Base-by-base conservation (phyloP, 345 rosid genomes). In the Populus davidiana region DNA sequence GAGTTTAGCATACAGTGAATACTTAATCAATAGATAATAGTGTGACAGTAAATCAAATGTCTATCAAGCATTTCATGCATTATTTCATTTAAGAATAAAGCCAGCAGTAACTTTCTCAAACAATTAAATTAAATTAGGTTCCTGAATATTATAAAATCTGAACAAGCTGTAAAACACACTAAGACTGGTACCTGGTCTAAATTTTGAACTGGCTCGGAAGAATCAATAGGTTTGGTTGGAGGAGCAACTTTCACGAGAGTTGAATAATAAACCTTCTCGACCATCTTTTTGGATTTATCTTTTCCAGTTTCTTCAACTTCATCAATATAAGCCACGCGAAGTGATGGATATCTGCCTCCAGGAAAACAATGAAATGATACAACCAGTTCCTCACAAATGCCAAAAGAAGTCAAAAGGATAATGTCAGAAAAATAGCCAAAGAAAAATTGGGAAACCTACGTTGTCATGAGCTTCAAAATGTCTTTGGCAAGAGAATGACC, bases 271-370 rank as follows among this genome's bases (percentile, higher is more conserved):
- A 84, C 94, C 85, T 90, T 93, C 78, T 86, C 83, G 79, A 90
- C 90, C 62, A 83, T 84, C 81, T 86, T 93, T 81, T 88, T 92
- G 69, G 82, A 70, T 71, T 82, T 88, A 74, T 89, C 99, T 80
- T 91, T 84, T 76, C 77, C 90, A 66, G 95, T 88, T 83, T 92
- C 96, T 84, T 96, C 98, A 8, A 96, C 94, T 86, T 96, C 99
- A 73, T 96, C 99, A 78, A 96, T 94, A 78, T 93, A 96, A 25
- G 99, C 99, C 61, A 96, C 98, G 49, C 99, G 97, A 70, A 96
- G 93, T 14, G 99, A 96, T 29, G 95, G 97, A 82, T 96, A 91
- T 70, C 99, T 96, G 88, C 83, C 87, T 79, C 71, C 62, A n/a
- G 72, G 36, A 77, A 76, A 76, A 1, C 81, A 62, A 67, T 54